Evolutionary conservation across 768 basidiomycete genomes (phyloP).

Genomic region (Mycena venus): DNA sequence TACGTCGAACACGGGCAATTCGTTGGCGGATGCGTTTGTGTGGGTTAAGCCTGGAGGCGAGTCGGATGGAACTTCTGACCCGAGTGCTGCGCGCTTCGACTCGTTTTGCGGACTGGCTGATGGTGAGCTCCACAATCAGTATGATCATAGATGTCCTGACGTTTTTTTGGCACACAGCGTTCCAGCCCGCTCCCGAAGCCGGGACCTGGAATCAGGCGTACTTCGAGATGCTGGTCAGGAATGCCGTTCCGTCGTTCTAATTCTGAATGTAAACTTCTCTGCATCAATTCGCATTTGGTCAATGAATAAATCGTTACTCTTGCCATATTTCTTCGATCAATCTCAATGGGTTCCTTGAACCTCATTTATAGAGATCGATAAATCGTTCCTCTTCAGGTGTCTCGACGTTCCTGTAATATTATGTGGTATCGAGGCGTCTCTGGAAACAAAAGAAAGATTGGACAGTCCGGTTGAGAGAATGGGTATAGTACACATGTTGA

Average conservation of each 20-base stretch:
- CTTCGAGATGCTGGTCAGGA: conserved; percentile 65
- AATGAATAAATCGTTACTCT: background rate
- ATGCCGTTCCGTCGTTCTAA: conserved; percentile 67
- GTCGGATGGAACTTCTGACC: conserved; percentile 73
- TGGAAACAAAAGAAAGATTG: no score
- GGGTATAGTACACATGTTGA: no score
- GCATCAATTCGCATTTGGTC: background rate
- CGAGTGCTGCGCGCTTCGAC: conserved; percentile 66
- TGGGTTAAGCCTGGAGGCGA: conserved; percentile 81
- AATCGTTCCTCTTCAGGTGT: background rate
- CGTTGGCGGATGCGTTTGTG: conserved; percentile 56
- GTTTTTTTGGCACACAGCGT: background rate
- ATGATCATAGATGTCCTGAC: background rate
- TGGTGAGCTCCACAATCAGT: conserved; percentile 47
- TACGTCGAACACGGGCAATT: conserved; percentile 66
- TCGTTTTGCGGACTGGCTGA: conserved; percentile 63
- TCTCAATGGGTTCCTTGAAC: background rate
- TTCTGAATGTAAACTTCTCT: conserved; percentile 48
- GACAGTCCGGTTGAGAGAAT: no score
- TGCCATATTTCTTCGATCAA: background rate
- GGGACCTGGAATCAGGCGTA: conserved; percentile 52
- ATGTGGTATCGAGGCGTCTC: background rate
- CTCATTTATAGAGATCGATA: background rate
- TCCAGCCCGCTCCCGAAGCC: conserved; percentile 31
- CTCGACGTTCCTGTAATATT: background rate